Base-by-base conservation (phyloP, 2,329 filamentous ascomycete species). In the Tolypocladium pustulatum region DNA sequence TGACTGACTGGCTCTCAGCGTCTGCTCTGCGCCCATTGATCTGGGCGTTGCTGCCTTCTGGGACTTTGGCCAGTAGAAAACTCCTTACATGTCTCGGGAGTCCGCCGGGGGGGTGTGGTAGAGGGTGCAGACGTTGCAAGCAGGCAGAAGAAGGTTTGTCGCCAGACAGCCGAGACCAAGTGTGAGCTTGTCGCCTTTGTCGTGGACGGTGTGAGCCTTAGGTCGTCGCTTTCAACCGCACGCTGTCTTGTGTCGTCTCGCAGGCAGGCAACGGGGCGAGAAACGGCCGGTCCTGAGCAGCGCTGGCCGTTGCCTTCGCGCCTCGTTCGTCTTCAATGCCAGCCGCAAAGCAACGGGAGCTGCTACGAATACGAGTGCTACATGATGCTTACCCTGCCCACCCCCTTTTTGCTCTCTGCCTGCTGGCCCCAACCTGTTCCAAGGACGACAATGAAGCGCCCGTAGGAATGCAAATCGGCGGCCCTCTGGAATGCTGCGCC, bases 361-460 rank as follows among this genome's bases (percentile, higher is more conserved):
- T 15, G 9, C 20, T 53, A 34, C 30, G 46, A 25, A 49, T 52
- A 52, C 49, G 43, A 20, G 20, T 32, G 20, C 46, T 36, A 15
- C 49, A 36, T 22, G 30, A 34, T 34, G 49, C 49, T 53, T 34
- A 22, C 30, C 49, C 49, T 53, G 25, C 10, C 27, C 27, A 7
- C 25, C 20, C 30, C 30, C 54, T 6, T 20, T 17, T 9, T 10
- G 17, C 54, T 13, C 37, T n/a, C 37, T 32, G 27, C 13, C 54
- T 55, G 54, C 57, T 37, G 38, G 20, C 40, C 57, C 66, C 67
- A 70, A 63, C 68, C 71, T 70, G 68, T 57, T 63, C 62, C 65
- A 64, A 64, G 63, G 66, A 65, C 69, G 66, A 73, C 71, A 73
- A 73, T 73, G 69, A 60, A 56, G 58, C 52, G 58, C 56, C 59